Percentiles rank a stretch among this genome's conserved stretches.
Conservation (phyloP, 768 basidiomycete genomes). For the Rhodosporidiobolus odoratus region DNA sequence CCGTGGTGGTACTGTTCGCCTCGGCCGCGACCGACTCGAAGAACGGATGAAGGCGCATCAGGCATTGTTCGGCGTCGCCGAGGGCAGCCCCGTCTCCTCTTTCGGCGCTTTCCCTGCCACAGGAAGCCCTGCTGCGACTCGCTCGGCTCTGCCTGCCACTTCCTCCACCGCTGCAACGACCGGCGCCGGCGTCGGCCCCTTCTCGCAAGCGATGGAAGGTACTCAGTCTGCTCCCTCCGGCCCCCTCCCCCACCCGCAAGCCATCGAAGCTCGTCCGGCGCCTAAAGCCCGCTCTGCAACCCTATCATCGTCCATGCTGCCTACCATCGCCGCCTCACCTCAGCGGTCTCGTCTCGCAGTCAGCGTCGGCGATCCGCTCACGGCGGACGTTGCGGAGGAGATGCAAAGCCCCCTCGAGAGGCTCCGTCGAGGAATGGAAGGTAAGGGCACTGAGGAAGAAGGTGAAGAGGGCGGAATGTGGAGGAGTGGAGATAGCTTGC, state of each 20-base stretch:
- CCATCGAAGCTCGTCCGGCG: constrained; percentile 24
- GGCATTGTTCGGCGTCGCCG: constrained; percentile 11
- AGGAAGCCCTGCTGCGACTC: not conserved
- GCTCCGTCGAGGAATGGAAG: constrained; percentile 21
- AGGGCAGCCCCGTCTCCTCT: not conserved
- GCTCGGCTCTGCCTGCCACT: constrained; percentile 1
- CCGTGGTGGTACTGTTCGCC: constrained; percentile 12
- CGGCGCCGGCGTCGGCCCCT: not conserved
- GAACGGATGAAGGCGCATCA: constrained; percentile 29
- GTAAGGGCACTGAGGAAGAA: not conserved
- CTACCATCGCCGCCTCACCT: constrained; percentile 17
- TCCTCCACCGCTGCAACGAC: constrained; percentile 4
- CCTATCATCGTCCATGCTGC: constrained; percentile 32
- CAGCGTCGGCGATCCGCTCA: constrained; percentile 22
- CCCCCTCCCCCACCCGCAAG: not conserved
- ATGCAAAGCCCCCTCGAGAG: constrained; percentile 34
- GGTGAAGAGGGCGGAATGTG: constrained; percentile 13
- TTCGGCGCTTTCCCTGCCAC: constrained; percentile 14
- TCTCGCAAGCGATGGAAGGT: constrained; percentile 10
- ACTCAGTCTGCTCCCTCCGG: constrained; percentile 8
- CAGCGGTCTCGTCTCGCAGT: constrained; percentile 13
- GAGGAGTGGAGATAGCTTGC: constrained; percentile 23
- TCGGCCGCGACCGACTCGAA: constrained; percentile 20
- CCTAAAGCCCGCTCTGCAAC: constrained; percentile 33
- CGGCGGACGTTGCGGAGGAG: constrained; percentile 24